phyloP scores from a whole-genome alignment of 805 yeast genomes.

The Monosporozyma solicola region DNA sequence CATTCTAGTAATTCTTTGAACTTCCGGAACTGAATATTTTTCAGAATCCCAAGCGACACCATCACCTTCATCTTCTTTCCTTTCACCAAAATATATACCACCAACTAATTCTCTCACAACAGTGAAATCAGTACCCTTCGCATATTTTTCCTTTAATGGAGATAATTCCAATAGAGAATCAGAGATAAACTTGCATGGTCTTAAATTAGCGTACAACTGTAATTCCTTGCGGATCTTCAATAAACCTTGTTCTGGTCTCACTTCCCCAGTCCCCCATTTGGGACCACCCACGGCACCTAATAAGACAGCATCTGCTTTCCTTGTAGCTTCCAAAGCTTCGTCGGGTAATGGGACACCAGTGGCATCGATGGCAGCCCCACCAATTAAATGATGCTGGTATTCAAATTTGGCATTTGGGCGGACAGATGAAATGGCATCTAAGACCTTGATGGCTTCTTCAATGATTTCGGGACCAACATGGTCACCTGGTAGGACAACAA shows the following conservation, averaged over 20 bases:
- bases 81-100: slow-evolving; percentile 95
- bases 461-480: slow-evolving; percentile 92
- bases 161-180: slow-evolving; percentile 78
- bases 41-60: slow-evolving; percentile 93
- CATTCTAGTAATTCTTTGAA: slow-evolving; percentile 93
- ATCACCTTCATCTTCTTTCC: slow-evolving; percentile 82
- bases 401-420: slow-evolving; percentile 55
- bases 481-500: slow-evolving; percentile 91
- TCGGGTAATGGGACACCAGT: slow-evolving; percentile 89
- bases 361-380: slow-evolving; percentile 98
- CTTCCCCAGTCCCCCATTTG: slow-evolving; percentile 96
- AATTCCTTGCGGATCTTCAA: slow-evolving; percentile 90
- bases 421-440: slow-evolving; percentile 62
- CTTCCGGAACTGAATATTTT: slow-evolving; percentile 83
- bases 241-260: slow-evolving; percentile 96
- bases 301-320: slow-evolving; percentile 86
- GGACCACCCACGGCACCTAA: slow-evolving; percentile 99
- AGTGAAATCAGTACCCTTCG: slow-evolving; percentile 81
- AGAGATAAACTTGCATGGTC: slow-evolving; percentile 91
- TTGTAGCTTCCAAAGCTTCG: slow-evolving; percentile 72
- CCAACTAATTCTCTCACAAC: slow-evolving; percentile 97
- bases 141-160: slow-evolving; percentile 79
- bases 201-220: slow-evolving; percentile 87
- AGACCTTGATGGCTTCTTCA: slow-evolving; percentile 85
- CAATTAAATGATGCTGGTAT: slow-evolving; percentile 78